Evolutionary conservation across 345 rosid species (phyloP).

Genomic region (Xanthoceras sorbifolium): DNA sequence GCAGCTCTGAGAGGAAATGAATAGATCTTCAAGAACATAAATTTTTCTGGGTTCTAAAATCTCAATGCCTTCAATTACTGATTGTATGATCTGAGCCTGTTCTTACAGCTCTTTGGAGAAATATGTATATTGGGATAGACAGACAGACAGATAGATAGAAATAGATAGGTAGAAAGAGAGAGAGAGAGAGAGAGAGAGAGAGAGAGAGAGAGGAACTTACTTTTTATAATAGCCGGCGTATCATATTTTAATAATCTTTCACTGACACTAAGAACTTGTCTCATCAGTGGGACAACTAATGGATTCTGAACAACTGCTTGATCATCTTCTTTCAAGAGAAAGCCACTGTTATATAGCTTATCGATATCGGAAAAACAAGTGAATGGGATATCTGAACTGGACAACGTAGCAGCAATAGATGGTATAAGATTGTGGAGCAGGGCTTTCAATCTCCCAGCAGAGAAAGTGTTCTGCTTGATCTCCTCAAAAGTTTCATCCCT

Average conservation of each 20-base stretch:
- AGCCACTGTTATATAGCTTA: constrained; percentile 60
- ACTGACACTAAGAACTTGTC: constrained; percentile 53
- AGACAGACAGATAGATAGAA: too few species aligned
- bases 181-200: too few species aligned
- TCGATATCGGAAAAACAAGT: constrained; percentile 92
- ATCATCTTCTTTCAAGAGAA: constrained; percentile 55
- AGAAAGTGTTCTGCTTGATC: constrained; percentile 76
- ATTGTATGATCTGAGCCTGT: not conserved
- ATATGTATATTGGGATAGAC: too few species aligned
- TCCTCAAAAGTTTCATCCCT: constrained; percentile 96
- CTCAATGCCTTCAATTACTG: not conserved
- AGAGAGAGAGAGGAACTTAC: constrained; percentile 28
- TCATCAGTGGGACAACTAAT: constrained; percentile 37
- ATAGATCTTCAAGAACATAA: not conserved
- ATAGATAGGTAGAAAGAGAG: too few species aligned
- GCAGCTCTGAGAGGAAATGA: too few species aligned
- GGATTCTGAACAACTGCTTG: constrained; percentile 26
- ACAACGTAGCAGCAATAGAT: constrained; percentile 70
- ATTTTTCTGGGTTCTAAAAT: not conserved
- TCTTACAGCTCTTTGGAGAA: too few species aligned
- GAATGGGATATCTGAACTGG: constrained; percentile 79
- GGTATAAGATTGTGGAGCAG: constrained; percentile 92
- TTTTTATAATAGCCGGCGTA: constrained; percentile 73
- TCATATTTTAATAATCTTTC: constrained; percentile 70
- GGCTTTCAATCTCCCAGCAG: constrained; percentile 85